phyloP scores from a whole-genome alignment of 768 basidiomycete species.

The Mycena vitilis region DNA sequence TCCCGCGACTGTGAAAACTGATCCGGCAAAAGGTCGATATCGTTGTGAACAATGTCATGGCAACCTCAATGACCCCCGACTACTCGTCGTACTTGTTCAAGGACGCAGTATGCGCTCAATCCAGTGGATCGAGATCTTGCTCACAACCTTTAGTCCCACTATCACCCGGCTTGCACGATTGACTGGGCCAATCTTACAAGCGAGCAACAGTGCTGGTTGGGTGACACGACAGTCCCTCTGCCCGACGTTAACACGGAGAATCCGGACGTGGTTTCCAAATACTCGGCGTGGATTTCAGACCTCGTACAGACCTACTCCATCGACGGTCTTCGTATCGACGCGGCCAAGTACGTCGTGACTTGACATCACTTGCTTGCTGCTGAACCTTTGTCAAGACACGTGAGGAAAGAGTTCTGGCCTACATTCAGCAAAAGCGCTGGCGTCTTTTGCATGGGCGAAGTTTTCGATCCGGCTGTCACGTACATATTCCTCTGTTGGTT shows the following conservation, averaged over 20 bases:
- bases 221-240: conserved; percentile 78
- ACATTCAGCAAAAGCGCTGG: conserved; percentile 78
- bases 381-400: conserved; percentile 62
- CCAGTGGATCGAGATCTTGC: neutral
- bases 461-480: conserved; percentile 67
- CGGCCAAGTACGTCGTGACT: conserved; percentile 54
- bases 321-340: conserved; percentile 91
- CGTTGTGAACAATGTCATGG: conserved; percentile 89
- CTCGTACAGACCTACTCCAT: conserved; percentile 79
- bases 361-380: conserved; percentile 24
- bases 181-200: conserved; percentile 77
- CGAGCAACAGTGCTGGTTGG: conserved; percentile 86
- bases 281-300: conserved; percentile 74
- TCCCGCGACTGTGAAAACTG: neutral
- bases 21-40: conserved; percentile 61
- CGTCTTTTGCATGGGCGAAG: conserved; percentile 90
- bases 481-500: conserved; percentile 39
- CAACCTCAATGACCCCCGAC: conserved; percentile 70
- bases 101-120: conserved; percentile 55
- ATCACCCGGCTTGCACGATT: conserved; percentile 84
- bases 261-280: conserved; percentile 68
- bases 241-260: conserved; percentile 85
- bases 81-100: conserved; percentile 78
- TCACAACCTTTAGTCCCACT: conserved; percentile 59
- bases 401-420: conserved; percentile 82